These are phyloP conservation scores for Mycena crocata DNA, from an alignment of 768 basidiomycete species.

Conservation along the genomic window DNA sequence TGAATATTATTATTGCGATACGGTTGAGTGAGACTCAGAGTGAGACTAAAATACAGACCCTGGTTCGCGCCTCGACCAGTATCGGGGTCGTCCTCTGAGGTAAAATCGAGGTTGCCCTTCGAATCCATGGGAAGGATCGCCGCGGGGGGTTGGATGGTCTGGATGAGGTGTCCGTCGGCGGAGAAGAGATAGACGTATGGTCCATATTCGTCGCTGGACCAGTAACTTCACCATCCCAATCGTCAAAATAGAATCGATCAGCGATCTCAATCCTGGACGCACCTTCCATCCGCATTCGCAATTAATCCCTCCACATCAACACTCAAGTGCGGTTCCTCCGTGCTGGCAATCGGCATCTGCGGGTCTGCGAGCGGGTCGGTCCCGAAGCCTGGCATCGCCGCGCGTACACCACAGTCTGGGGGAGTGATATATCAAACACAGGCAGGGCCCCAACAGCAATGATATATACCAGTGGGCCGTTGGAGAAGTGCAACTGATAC, in stretches of 20 bases:
- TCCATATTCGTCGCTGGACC: conserved; percentile 79
- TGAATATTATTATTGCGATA: no score
- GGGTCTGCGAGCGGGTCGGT: conserved; percentile 51
- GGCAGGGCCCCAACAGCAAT: no score
- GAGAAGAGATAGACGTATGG: conserved; percentile 71
- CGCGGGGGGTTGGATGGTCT: conserved; percentile 68
- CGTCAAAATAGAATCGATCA: background rate
- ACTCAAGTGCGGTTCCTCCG: conserved; percentile 56
- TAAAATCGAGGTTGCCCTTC: conserved; percentile 63
- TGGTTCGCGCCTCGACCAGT: conserved; percentile 69
- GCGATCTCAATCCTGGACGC: conserved; percentile 33
- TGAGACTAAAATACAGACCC: conserved; percentile 46
- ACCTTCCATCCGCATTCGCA: conserved; percentile 69
- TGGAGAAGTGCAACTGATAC: no score
- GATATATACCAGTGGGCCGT: no score
- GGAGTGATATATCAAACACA: no score
- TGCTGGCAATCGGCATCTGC: conserved; percentile 58
- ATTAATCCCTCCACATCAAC: conserved; percentile 72
- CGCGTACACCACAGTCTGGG: no score
- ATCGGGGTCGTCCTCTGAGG: conserved; percentile 56
- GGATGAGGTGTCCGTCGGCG: conserved; percentile 58
- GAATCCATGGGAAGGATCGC: conserved; percentile 64
- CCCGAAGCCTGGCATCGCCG: conserved; percentile 47
- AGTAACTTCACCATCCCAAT: conserved; percentile 55
- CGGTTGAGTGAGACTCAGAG: no score